Evolutionary conservation across 2,329 filamentous ascomycete species (phyloP).

Genomic region (Lomentospora prolificans): DNA sequence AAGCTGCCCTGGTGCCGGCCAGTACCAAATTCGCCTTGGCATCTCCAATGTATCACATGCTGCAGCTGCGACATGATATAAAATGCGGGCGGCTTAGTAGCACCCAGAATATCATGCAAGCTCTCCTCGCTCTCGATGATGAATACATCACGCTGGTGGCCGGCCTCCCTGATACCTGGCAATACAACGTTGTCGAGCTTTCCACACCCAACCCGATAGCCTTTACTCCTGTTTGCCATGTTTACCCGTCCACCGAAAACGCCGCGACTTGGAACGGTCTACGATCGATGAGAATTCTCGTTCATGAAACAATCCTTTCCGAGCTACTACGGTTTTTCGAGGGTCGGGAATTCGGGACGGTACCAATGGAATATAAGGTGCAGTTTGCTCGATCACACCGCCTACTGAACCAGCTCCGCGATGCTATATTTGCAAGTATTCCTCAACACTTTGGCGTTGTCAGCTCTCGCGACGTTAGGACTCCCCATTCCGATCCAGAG

Average conservation of each 20-base stretch:
- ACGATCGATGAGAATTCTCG: slow-evolving; percentile 33
- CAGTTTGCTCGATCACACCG: slow-evolving; percentile 26
- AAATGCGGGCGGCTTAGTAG: slow-evolving; percentile 26
- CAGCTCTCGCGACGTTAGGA: slow-evolving; percentile 25
- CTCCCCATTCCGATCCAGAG: slow-evolving; percentile 11
- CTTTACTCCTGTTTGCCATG: slow-evolving; percentile 31
- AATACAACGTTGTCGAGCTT: slow-evolving; percentile 30
- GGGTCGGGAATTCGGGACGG: slow-evolving; percentile 15
- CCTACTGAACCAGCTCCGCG: slow-evolving; percentile 28
- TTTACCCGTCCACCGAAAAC: slow-evolving; percentile 33
- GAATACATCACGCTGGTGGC: slow-evolving; percentile 30
- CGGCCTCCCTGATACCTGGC: slow-evolving; percentile 29
- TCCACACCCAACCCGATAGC: slow-evolving; percentile 29
- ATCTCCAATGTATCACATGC: slow-evolving; percentile 32
- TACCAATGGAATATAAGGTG: slow-evolving; percentile 22
- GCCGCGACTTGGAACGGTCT: slow-evolving; percentile 39
- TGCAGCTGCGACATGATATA: slow-evolving; percentile 38
- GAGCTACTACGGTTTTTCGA: slow-evolving; percentile 27
- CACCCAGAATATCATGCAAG: slow-evolving; percentile 24
- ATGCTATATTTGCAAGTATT: slow-evolving; percentile 34
- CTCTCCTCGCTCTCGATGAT: slow-evolving; percentile 29
- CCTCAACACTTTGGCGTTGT: slow-evolving; percentile 41
- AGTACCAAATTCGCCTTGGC: slow-evolving; percentile 33
- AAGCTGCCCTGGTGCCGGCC: slow-evolving; percentile 22
- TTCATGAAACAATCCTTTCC: slow-evolving; percentile 37